These are phyloP conservation scores for Cucumis melo DNA, from an alignment of 306 rosid genomes.

Conservation along the genomic window DNA sequence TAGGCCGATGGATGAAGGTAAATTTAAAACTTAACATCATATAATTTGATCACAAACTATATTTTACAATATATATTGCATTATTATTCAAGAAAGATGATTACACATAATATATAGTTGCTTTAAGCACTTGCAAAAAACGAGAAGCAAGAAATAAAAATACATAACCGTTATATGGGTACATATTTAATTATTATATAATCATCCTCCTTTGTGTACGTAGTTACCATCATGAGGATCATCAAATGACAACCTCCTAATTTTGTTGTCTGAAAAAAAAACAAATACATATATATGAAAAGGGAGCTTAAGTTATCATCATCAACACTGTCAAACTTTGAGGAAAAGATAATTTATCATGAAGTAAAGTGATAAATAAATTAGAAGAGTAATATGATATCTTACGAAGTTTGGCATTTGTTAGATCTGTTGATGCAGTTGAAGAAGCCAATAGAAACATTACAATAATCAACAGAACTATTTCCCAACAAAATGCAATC, in stretches of 20 bases:
- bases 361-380: background rate
- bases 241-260: background rate
- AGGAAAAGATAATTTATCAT: no score
- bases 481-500: background rate
- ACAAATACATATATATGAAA: no score
- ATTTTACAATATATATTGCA: no score
- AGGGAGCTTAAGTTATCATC: no score
- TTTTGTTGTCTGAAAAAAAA: background rate
- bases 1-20: no score
- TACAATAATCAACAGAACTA: background rate
- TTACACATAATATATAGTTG: background rate
- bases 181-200: background rate
- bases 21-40: no score
- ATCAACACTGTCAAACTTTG: no score
- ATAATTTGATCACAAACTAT: no score
- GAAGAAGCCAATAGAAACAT: slow-evolving; percentile 3
- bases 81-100: no score
- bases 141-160: background rate
- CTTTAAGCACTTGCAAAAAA: background rate
- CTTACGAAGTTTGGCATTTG: background rate
- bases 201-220: background rate
- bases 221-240: background rate
- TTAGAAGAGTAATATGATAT: background rate
- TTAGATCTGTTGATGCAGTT: background rate
- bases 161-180: background rate